A percentile compares a stretch with the other conserved stretches of the same genome.
These are phyloP conservation scores for Backusella psychrophila DNA, from an alignment of 192 early-diverging fungal genomes.

Conservation along the genomic window DNA sequence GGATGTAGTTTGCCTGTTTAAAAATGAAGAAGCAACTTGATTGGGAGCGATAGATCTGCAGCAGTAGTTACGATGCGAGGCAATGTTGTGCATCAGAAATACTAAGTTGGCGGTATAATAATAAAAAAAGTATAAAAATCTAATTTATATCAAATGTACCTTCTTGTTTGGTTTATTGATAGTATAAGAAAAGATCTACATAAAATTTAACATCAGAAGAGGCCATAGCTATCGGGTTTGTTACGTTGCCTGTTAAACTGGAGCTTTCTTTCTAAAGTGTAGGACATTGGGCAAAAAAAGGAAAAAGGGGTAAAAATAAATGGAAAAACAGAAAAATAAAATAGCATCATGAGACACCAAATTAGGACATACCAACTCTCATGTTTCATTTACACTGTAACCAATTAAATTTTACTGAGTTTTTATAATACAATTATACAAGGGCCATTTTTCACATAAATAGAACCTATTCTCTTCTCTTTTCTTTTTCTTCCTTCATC, in stretches of 20 bases:
- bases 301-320: constrained; percentile 9
- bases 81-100: neutral
- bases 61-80: neutral
- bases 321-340: constrained; percentile 6
- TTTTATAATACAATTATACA: constrained; percentile 4
- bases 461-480: neutral
- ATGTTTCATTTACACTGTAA: neutral
- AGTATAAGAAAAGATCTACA: neutral
- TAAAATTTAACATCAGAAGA: neutral
- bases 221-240: neutral
- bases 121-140: neutral
- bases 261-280: neutral
- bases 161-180: neutral
- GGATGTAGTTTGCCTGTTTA: neutral
- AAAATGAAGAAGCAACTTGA: neutral
- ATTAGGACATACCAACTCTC: neutral
- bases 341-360: neutral
- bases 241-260: neutral
- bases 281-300: neutral
- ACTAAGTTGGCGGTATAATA: neutral
- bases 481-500: neutral
- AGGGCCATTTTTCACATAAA: neutral
- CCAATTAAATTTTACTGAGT: neutral
- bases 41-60: neutral
- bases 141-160: neutral